Evolutionary conservation across 768 basidiomycete species (phyloP).

Genomic region (Lactifluus volemus): DNA sequence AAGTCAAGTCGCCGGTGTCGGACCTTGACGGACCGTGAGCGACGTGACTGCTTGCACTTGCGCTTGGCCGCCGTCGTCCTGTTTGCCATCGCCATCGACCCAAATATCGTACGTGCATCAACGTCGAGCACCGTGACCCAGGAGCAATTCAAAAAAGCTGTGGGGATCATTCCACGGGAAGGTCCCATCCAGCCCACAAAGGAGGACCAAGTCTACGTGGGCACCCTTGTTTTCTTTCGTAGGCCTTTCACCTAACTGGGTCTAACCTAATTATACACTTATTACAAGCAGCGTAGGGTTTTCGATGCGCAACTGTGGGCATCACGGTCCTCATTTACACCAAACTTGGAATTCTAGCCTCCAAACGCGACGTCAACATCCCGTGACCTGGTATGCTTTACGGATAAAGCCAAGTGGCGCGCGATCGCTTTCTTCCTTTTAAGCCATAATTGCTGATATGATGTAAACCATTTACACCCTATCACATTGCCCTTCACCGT

Average conservation of each 20-base stretch:
- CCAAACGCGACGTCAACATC: constrained; percentile 61
- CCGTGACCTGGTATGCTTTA: constrained; percentile 64
- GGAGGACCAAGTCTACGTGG: constrained; percentile 73
- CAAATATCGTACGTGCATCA: background rate
- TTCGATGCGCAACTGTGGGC: constrained; percentile 4
- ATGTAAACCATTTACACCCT: background rate
- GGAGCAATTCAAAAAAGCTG: constrained; percentile 70
- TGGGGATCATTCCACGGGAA: constrained; percentile 66
- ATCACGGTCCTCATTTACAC: constrained; percentile 9
- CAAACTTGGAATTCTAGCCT: constrained; percentile 37
- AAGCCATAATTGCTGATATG: background rate
- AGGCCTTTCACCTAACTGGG: constrained; percentile 2
- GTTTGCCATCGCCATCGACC: constrained; percentile 4
- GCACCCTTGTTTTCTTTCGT: constrained; percentile 24
- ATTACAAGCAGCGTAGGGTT: constrained; percentile 84
- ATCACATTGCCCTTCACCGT: too few species aligned
- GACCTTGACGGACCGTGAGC: too few species aligned
- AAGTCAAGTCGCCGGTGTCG: too few species aligned
- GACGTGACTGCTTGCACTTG: too few species aligned
- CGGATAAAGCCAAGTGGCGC: constrained; percentile 88
- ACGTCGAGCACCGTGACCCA: constrained; percentile 43
- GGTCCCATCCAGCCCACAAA: constrained; percentile 68
- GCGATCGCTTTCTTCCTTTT: constrained; percentile 12
- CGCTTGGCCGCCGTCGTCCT: too few species aligned
- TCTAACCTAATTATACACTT: constrained; percentile 57